A percentile compares a stretch with the other conserved stretches of the same genome.
These are phyloP conservation scores for Cladobotryum protrusum DNA, from an alignment of 2,329 filamentous ascomycete genomes.

Conservation along the genomic window DNA sequence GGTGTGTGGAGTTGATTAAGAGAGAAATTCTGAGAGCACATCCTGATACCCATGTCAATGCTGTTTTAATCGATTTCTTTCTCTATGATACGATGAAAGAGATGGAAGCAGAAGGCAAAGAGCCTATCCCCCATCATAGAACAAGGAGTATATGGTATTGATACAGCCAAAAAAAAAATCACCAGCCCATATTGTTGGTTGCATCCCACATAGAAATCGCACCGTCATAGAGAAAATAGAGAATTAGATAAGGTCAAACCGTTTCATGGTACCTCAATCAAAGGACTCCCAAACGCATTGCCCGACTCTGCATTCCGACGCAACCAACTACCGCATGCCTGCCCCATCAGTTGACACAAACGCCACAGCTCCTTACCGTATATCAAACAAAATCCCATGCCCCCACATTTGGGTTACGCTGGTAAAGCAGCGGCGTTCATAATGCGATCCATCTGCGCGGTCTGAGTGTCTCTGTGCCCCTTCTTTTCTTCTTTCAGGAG, in stretches of 20 bases:
- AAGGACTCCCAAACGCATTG: neutral
- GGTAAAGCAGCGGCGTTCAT: constrained; percentile 44
- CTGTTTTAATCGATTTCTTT: constrained; percentile 94
- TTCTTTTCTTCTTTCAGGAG: constrained; percentile 64
- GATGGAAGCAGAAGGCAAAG: constrained; percentile 56
- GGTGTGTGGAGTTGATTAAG: constrained; percentile 85
- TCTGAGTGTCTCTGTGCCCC: constrained; percentile 49
- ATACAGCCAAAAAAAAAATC: neutral
- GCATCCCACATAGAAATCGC: neutral
- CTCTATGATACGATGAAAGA: constrained; percentile 93
- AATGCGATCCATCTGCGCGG: constrained; percentile 68
- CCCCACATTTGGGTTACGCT: constrained; percentile 17
- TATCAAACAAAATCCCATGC: neutral
- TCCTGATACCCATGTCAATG: constrained; percentile 69
- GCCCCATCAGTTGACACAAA: neutral
- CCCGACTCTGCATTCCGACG: neutral
- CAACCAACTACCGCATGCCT: neutral
- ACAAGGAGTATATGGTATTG: constrained; percentile 95
- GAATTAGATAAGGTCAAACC: neutral
- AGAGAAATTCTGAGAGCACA: constrained; percentile 71
- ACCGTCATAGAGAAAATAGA: neutral
- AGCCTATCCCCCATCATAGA: constrained; percentile 68
- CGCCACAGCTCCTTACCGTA: constrained; percentile 10
- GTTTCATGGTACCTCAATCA: neutral
- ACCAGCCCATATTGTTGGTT: neutral